Evolutionary conservation across 495 filamentous ascomycete species (phyloP), one percentile per base, ranked within the genome.

Genomic region (Aspergillus sclerotioniger): DNA sequence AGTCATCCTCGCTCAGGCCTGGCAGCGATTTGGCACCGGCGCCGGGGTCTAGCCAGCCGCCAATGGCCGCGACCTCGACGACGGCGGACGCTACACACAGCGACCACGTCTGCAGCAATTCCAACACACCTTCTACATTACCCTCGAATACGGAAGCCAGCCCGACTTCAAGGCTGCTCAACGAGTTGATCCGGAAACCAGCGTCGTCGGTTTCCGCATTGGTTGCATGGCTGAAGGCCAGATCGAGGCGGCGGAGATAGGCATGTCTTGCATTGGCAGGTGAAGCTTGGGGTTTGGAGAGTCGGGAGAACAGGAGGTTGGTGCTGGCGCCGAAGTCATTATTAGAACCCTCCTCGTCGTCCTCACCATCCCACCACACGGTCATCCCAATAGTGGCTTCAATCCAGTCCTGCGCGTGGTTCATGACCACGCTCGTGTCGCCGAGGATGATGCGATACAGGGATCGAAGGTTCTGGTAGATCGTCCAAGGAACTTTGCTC

Each of bases 281-380:
- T 8, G 63, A 64, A 8, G 58, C 28, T 5, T 71, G 60, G 12
- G 62, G 59, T n/a, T 60, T 62, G 37, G 63, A 65, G 15, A 67
- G 67, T 28, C 68, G 71, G 39, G 62, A 50, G 54, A 71, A 70
- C 35, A 68, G 56, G 25, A 61, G 51, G 49, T 64, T 68, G 20
- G 57, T 61, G 55, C 66, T 69, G 10, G 67, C 60, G 16, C 59
- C 62, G 17, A 72, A 60, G 29, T 44, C 52, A 7, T 48, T 43
- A 28, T 64, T 63, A 0, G 68, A 55, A 15, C 62, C 39, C 12
- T 67, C 67, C 10, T 66, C 68, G 16, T 87, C 80, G 52, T 86
- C 85, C 15, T 89, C 82, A 35, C 92, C 89, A 68, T 91, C 85
- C 90, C 91, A 95, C 92, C 92, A 96, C 0, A 86, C 85, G 9